Percentiles rank a stretch among this genome's conserved stretches.
These are phyloP conservation scores for Skeletonema tropicum DNA, from an alignment of 108 stramenopile species.

Conservation along the genomic window DNA sequence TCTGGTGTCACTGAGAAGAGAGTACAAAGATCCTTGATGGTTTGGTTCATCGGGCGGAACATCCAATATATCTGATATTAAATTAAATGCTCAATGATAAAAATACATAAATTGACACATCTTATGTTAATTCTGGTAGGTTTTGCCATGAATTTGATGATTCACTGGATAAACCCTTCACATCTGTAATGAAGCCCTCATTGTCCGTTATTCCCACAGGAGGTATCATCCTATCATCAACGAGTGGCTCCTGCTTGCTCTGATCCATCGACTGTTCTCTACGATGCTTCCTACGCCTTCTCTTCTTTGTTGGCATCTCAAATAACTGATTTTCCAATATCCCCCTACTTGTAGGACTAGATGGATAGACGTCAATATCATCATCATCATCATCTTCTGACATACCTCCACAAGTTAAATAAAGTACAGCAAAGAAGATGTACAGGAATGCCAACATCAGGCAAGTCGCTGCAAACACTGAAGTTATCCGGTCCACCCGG, in stretches of 20 bases:
- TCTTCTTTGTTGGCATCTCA: slow-evolving; percentile 32
- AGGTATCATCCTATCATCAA: slow-evolving; percentile 8
- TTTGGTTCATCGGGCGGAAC: no score
- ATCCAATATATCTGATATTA: not conserved
- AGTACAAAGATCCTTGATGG: no score
- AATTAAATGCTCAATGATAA: not conserved
- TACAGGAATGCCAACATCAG: slow-evolving; percentile 79
- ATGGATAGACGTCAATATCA: slow-evolving; percentile 2
- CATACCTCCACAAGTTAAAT: slow-evolving; percentile 48
- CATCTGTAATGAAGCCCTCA: slow-evolving; percentile 49
- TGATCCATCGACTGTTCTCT: slow-evolving; percentile 25
- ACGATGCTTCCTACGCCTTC: slow-evolving; percentile 33
- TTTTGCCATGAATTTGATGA: slow-evolving; percentile 24
- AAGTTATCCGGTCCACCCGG: slow-evolving; percentile 82
- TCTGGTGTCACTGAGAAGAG: no score
- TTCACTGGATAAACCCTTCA: slow-evolving; percentile 42
- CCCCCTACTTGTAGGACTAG: not conserved
- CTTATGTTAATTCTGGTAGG: not conserved
- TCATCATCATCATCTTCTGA: slow-evolving; percentile 24
- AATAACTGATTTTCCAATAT: slow-evolving; percentile 21
- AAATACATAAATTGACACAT: not conserved
- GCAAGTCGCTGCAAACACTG: slow-evolving; percentile 75
- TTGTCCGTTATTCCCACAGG: slow-evolving; percentile 36
- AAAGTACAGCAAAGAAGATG: slow-evolving; percentile 70
- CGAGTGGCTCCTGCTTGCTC: slow-evolving; percentile 43